Evolutionary conservation across 2,329 filamentous ascomycete species (phyloP), one percentile per base, ranked within the genome.

Genomic region (Diaporthe citriasiana): DNA sequence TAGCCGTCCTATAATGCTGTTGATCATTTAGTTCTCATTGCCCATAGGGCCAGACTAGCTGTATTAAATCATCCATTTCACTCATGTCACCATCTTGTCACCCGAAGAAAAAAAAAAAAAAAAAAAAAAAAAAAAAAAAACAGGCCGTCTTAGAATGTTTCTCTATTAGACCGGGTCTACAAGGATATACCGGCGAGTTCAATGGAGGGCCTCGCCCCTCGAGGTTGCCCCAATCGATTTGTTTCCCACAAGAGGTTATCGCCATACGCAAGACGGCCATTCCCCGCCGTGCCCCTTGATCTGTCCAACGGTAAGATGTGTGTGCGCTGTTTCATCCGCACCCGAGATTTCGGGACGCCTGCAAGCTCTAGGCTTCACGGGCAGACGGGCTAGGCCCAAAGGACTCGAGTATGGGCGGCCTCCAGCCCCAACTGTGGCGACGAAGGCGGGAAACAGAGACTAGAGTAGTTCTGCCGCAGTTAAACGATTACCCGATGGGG

Each of bases 401-500:
- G 19, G 33, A 17, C 19, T 13, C 12, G 12, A 45, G n/a, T 17
- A 53, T 9, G 59, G 71, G 74, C 71, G 74, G 74, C 74, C 74
- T 75, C 73, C 66, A 73, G 55, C 59, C 56, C 57, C 57, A 57
- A 51, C 12, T 68, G 74, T 75, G 74, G 71, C 74, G 66, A 75
- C 69, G n/a, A 33, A 33, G 42, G 42, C 19, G 42, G 15, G 6
- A 47, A 33, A 50, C 15, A 35, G 4, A 33, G 15, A 17, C 45
- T n/a, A 8, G 19, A 47, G 45, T 47, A 30, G 38, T 19, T 19
- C 25, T n/a, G n/a, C 38, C 57, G 57, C 40, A 22, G 35, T 69
- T 27, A 13, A 38, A 30, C 51, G 56, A 71, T 40, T 73, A 13
- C 74, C 74, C 35, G 22, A 71, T 71, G 30, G 17, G 71, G 71